Percentiles rank a stretch among this genome's conserved stretches.
phyloP scores from a whole-genome alignment of 768 basidiomycete genomes.

The Trametes villosa region DNA sequence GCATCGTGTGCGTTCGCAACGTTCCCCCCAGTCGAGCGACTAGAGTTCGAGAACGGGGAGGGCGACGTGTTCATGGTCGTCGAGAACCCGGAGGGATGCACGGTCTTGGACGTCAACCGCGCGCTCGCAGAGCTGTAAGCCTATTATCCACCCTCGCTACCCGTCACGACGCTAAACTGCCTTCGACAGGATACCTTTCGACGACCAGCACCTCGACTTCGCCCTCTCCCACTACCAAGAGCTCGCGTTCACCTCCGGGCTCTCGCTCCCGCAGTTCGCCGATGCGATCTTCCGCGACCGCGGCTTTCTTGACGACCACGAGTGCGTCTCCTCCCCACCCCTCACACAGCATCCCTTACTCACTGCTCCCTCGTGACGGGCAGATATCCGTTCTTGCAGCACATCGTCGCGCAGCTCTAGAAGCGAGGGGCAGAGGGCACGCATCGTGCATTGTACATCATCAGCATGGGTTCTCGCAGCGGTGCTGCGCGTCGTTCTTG shows the following conservation, averaged over 20 bases:
- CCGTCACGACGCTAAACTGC: no score
- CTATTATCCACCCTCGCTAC: not conserved
- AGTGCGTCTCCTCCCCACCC: slow-evolving; percentile 17
- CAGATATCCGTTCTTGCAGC: slow-evolving; percentile 26
- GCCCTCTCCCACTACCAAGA: slow-evolving; percentile 29
- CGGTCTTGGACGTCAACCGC: slow-evolving; percentile 33
- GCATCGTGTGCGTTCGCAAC: slow-evolving; percentile 33
- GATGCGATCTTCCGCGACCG: slow-evolving; percentile 17
- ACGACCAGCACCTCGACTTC: slow-evolving; percentile 20
- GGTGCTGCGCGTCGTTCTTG: not conserved
- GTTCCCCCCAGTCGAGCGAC: slow-evolving; percentile 28
- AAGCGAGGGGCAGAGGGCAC: no score
- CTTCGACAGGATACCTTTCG: slow-evolving; percentile 21
- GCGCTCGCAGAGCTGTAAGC: slow-evolving; percentile 29
- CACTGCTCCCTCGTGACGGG: not conserved
- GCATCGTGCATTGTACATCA: not conserved
- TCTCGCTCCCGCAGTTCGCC: slow-evolving; percentile 24
- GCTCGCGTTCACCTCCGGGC: slow-evolving; percentile 26
- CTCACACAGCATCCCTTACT: no score
- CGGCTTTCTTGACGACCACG: slow-evolving; percentile 32
- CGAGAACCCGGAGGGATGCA: slow-evolving; percentile 30
- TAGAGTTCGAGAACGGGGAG: slow-evolving; percentile 27
- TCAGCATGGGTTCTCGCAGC: not conserved
- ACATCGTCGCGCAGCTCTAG: slow-evolving; percentile 21
- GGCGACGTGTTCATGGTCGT: slow-evolving; percentile 27